These are phyloP conservation scores for Phytophthora sojae DNA, from an alignment of 352 stramenopile genomes.

Conservation along the genomic window DNA sequence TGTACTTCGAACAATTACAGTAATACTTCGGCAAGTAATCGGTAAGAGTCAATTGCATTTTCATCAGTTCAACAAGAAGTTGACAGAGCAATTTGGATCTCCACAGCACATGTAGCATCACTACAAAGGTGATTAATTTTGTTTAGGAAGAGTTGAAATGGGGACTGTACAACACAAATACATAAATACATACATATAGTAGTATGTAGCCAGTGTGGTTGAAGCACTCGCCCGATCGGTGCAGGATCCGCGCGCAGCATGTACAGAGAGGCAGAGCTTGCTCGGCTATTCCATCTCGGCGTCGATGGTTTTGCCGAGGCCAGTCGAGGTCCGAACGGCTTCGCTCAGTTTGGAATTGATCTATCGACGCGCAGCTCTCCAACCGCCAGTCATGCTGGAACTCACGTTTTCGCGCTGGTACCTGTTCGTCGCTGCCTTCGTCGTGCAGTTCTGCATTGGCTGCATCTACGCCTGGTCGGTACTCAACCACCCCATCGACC, in stretches of 20 bases:
- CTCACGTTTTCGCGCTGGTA: constrained; percentile 72
- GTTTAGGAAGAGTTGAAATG: no score
- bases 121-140: no score
- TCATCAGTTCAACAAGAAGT: no score
- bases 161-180: no score
- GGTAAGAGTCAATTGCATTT: no score
- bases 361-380: constrained; percentile 1
- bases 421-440: constrained; percentile 67
- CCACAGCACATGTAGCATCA: no score
- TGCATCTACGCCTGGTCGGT: constrained; percentile 80
- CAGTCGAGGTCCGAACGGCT: background rate
- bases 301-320: background rate
- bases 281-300: constrained; percentile 8
- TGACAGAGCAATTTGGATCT: no score
- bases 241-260: background rate
- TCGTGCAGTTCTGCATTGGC: constrained; percentile 76
- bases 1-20: no score
- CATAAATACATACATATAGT: no score
- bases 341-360: constrained; percentile 25
- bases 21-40: no score
- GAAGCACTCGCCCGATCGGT: constrained; percentile 13
- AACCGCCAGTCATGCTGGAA: constrained; percentile 21
- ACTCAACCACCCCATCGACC: constrained; percentile 73
- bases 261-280: constrained; percentile 8
- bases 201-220: constrained; percentile 8